Conservation (phyloP, 192 early-diverging fungal species). For the Dissophora ornata region DNA sequence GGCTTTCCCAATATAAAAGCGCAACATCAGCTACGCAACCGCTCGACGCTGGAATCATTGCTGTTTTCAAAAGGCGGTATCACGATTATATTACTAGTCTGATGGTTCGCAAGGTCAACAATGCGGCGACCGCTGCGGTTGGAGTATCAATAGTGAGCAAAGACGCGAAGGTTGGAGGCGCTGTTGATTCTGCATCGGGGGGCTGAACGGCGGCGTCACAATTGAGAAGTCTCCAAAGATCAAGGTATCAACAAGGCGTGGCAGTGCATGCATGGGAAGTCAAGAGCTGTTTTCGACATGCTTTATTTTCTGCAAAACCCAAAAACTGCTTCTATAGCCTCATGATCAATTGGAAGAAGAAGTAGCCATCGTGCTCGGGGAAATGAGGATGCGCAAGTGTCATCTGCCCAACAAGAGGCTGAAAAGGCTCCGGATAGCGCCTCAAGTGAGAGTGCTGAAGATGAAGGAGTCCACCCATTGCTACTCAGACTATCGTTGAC, state of each 20-base stretch:
- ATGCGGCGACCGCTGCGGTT: too few species aligned
- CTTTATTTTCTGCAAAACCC: background rate
- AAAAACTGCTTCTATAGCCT: background rate
- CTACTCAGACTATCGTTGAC: too few species aligned
- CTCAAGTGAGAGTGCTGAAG: background rate
- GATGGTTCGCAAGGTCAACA: background rate
- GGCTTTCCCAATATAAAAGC: constrained; percentile 7
- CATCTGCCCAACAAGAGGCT: background rate
- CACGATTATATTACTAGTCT: background rate
- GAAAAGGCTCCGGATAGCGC: background rate
- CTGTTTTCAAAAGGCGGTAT: too few species aligned
- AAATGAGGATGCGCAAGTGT: background rate
- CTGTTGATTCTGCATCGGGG: too few species aligned
- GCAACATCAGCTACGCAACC: too few species aligned
- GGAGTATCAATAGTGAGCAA: background rate
- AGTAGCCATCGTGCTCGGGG: background rate
- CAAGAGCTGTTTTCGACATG: constrained; percentile 9
- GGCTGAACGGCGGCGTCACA: too few species aligned
- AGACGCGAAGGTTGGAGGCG: background rate
- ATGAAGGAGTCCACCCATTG: too few species aligned
- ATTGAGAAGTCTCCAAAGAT: too few species aligned
- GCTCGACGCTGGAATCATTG: too few species aligned
- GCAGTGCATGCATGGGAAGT: background rate
- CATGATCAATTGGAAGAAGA: background rate
- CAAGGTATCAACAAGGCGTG: background rate